Evolutionary conservation across 2,329 filamentous ascomycete species (phyloP).

Genomic region (Alternaria infectoria): DNA sequence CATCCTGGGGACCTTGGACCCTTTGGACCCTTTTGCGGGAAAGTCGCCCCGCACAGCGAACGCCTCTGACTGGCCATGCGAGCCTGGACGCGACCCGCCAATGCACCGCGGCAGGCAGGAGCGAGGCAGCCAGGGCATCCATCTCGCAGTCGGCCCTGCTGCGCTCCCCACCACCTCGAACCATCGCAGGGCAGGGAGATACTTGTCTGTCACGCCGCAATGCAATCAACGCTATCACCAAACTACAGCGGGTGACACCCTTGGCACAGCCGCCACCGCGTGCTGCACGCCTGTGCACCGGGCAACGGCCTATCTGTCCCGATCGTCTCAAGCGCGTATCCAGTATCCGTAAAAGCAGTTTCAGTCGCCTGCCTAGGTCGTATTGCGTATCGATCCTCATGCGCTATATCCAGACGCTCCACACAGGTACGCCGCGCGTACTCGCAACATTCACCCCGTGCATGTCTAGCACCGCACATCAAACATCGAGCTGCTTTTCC

Average conservation of each 20-base stretch:
- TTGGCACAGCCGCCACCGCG: not conserved
- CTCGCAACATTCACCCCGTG: constrained; percentile 11
- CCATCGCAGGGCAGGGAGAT: not conserved
- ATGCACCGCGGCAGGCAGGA: not conserved
- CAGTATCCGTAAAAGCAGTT: constrained; percentile 3
- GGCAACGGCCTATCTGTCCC: not conserved
- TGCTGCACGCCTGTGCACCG: not conserved
- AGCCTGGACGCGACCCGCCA: not conserved
- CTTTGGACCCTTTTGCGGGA: constrained; percentile 1
- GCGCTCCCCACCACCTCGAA: not conserved
- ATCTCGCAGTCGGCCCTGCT: not conserved
- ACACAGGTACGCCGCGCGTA: constrained; percentile 10
- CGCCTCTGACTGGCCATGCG: not conserved
- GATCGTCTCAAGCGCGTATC: not conserved
- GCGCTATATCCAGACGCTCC: constrained; percentile 7
- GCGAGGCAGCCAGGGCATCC: not conserved
- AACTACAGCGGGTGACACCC: not conserved
- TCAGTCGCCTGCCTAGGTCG: constrained; percentile 7
- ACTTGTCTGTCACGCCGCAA: not conserved
- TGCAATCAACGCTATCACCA: not conserved
- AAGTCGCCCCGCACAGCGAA: not conserved
- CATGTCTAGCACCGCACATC: not conserved
- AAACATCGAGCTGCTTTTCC: constrained; percentile 10
- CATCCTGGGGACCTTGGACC: constrained; percentile 8
- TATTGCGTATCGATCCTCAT: constrained; percentile 10